phyloP scores from a whole-genome alignment of 306 rosid species.

The Citrullus colocynthis region DNA sequence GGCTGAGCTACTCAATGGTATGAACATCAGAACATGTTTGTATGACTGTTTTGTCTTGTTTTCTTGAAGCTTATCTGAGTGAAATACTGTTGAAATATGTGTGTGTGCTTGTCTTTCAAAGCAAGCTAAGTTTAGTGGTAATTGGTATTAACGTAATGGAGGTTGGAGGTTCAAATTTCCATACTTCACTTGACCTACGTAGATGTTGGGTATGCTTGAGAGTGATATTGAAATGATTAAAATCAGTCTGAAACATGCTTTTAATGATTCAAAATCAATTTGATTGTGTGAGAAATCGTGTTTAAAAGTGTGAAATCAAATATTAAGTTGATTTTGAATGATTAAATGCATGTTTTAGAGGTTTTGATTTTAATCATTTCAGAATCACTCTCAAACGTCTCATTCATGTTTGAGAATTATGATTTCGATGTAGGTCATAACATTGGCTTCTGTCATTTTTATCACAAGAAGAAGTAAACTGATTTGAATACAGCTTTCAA shows the following conservation, averaged over 20 bases:
- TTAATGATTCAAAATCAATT: too few relatives aligned
- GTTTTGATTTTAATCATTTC: too few relatives aligned
- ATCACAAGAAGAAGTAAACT: neutral
- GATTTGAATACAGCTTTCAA: neutral
- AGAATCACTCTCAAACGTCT: too few relatives aligned
- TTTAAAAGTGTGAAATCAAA: neutral
- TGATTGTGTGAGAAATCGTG: neutral
- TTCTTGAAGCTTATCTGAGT: neutral
- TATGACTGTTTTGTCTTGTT: neutral
- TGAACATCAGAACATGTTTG: neutral
- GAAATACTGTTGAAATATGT: neutral
- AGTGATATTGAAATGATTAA: too few relatives aligned
- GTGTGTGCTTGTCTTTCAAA: neutral
- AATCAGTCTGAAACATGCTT: too few relatives aligned
- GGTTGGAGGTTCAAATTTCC: too few relatives aligned
- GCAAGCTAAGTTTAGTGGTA: too few relatives aligned
- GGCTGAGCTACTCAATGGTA: conserved; percentile 91
- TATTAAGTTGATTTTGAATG: too few relatives aligned
- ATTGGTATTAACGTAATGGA: too few relatives aligned
- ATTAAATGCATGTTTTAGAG: neutral
- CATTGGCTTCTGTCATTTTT: neutral
- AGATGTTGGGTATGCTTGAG: too few relatives aligned
- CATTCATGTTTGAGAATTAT: neutral
- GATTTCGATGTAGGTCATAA: neutral
- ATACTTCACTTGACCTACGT: too few relatives aligned